Base-by-base conservation (phyloP, 192 early-diverging fungal genomes). In the Phycomyces nitens region DNA sequence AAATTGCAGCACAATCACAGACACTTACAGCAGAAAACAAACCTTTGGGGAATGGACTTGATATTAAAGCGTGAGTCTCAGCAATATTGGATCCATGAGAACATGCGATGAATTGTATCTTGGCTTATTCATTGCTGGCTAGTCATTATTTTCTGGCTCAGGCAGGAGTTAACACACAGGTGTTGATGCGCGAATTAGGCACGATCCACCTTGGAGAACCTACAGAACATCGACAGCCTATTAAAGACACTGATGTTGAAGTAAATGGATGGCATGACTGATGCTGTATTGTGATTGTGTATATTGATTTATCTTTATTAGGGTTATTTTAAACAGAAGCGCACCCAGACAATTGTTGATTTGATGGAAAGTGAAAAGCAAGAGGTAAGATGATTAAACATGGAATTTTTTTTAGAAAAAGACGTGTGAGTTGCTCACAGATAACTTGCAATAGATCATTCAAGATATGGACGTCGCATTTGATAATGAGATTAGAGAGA, bases 1-100 rank as follows among this genome's bases (percentile, higher is more conserved):
- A 96, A 80, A 93, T 99, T 55, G 92, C 92, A 65, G 72, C 85
- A 14, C 88, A 94, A 57, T 91, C 94, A 9, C 84, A 89, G 41
- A 89, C 88, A 53, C 79, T 97, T 8, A 57, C 56, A 9, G 80
- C 73, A 21, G 60, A 69, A 1, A 74, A 68, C 49, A 47, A 76
- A 26, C 43, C 73, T 21, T 76, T 71, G 34, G 74, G 74, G 5
- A 57, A 71, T 14, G 73, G 76, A 29, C 26, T 44, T 11, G 73
- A 80, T 67, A 77, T 72, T 55, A 79, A 65, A 71, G 82, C 80
- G 82, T 84, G 18, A 14, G 21, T 49, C 5, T n/a, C n/a, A n/a
- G n/a, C n/a, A n/a, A n/a, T n/a, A n/a, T n/a, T n/a, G n/a, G n/a
- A n/a, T n/a, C n/a, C n/a, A n/a, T n/a, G n/a, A n/a, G n/a, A n/a